A percentile compares a stretch with the other conserved stretches of the same genome.
These are phyloP conservation scores for Arthrobotrys entomopaga DNA, from an alignment of 2,329 filamentous ascomycete species.

Conservation along the genomic window DNA sequence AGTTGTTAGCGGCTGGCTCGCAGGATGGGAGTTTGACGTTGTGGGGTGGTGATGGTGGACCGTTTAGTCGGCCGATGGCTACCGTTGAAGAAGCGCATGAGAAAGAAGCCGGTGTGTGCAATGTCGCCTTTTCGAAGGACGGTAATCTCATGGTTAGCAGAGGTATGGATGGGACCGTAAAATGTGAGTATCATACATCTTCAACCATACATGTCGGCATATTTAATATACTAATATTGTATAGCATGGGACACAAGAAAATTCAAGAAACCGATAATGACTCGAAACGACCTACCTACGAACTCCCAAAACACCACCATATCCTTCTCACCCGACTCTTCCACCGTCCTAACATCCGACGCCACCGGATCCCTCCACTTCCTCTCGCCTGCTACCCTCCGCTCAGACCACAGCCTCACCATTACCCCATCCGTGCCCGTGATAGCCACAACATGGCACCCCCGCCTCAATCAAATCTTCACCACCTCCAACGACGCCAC, in stretches of 20 bases:
- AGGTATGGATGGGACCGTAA: conserved; percentile 85
- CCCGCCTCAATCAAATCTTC: conserved; percentile 93
- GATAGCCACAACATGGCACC: conserved; percentile 88
- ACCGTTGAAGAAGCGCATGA: conserved; percentile 87
- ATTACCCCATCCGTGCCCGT: conserved; percentile 86
- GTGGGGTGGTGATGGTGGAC: conserved; percentile 90
- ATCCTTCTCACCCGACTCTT: conserved; percentile 83
- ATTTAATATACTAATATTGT: conserved; percentile 13
- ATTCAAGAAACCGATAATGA: conserved; percentile 88
- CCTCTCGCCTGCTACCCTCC: conserved; percentile 89
- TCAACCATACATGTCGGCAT: neutral
- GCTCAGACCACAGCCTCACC: conserved; percentile 82
- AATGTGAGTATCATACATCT: conserved; percentile 63
- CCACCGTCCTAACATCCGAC: conserved; percentile 89
- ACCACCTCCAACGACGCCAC: conserved; percentile 92
- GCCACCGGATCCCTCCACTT: conserved; percentile 87
- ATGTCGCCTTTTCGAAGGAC: conserved; percentile 88
- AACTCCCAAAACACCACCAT: conserved; percentile 86
- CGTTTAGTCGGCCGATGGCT: conserved; percentile 80
- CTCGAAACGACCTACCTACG: conserved; percentile 80
- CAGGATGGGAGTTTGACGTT: conserved; percentile 90
- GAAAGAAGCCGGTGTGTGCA: conserved; percentile 87
- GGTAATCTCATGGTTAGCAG: conserved; percentile 89
- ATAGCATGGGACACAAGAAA: conserved; percentile 90
- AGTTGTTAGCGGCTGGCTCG: conserved; percentile 81